Percentiles rank a stretch among this genome's conserved stretches.
phyloP scores from a whole-genome alignment of 108 stramenopile species.

The Cyclotella atomus region DNA sequence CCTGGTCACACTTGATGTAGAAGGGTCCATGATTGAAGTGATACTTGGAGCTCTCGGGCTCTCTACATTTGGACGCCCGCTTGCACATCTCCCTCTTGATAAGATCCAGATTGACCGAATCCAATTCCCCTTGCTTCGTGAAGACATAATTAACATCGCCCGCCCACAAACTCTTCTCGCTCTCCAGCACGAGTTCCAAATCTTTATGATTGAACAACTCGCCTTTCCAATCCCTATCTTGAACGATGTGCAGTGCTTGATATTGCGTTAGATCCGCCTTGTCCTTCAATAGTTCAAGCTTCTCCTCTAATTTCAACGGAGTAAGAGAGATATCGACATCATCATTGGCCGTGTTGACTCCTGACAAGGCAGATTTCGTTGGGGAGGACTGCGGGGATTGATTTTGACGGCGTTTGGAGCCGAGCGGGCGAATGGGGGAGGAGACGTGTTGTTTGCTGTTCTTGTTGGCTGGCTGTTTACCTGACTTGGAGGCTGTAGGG shows the following conservation, averaged over 20 bases:
- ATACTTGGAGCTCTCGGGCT: background rate
- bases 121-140: background rate
- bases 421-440: background rate
- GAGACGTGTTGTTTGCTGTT: too few species aligned
- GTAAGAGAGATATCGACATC: background rate
- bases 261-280: background rate
- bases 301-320: background rate
- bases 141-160: background rate
- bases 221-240: background rate
- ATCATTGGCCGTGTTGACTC: too few species aligned
- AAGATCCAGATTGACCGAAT: background rate
- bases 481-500: too few species aligned
- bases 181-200: background rate
- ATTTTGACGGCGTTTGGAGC: background rate
- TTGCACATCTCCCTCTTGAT: background rate
- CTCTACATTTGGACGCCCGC: background rate
- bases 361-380: too few species aligned
- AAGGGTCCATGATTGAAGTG: background rate
- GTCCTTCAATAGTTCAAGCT: background rate
- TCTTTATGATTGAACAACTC: background rate
- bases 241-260: background rate
- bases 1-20: background rate
- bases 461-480: too few species aligned
- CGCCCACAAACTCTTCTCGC: background rate
- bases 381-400: too few species aligned